phyloP scores from a whole-genome alignment of 1,139 yeast species.

The Nakaseomyces uthaithaninus region DNA sequence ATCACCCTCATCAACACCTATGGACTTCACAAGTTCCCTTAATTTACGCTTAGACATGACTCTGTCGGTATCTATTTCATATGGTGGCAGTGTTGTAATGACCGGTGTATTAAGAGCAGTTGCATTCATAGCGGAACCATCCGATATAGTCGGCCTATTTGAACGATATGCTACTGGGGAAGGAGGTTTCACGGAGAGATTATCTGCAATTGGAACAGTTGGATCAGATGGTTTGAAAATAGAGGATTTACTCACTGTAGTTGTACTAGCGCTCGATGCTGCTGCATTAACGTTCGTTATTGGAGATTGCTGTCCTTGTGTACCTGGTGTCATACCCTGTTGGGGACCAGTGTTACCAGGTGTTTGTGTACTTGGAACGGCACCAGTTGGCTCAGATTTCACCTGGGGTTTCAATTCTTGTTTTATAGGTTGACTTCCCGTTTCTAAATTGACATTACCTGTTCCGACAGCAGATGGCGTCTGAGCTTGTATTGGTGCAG shows the following conservation, averaged over 20 bases:
- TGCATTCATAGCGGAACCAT: conserved; percentile 73
- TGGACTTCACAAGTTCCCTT: conserved; percentile 73
- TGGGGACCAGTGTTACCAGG: conserved; percentile 16
- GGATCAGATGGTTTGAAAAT: conserved; percentile 64
- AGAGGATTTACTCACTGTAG: conserved; percentile 30
- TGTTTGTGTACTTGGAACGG: conserved; percentile 13
- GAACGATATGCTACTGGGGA: conserved; percentile 54
- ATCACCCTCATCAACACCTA: conserved; percentile 78
- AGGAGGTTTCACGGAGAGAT: conserved; percentile 57
- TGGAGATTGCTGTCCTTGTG: conserved; percentile 21
- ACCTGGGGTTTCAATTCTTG: conserved; percentile 11
- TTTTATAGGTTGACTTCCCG: conserved; percentile 11
- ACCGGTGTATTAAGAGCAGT: conserved; percentile 69
- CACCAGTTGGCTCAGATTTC: neutral
- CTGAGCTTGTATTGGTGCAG: conserved; percentile 10
- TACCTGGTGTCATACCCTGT: conserved; percentile 14
- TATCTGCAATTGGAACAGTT: conserved; percentile 63
- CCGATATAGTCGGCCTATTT: conserved; percentile 72
- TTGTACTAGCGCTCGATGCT: conserved; percentile 31
- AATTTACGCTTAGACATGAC: conserved; percentile 84
- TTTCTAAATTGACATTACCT: conserved; percentile 17
- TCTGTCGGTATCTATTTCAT: conserved; percentile 75
- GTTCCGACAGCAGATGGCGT: conserved; percentile 12
- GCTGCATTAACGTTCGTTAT: conserved; percentile 39
- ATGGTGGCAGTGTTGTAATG: conserved; percentile 63